Evolutionary conservation across 352 stramenopile genomes (phyloP), one percentile per base, ranked within the genome.

Genomic region (Phytophthora pluvialis): DNA sequence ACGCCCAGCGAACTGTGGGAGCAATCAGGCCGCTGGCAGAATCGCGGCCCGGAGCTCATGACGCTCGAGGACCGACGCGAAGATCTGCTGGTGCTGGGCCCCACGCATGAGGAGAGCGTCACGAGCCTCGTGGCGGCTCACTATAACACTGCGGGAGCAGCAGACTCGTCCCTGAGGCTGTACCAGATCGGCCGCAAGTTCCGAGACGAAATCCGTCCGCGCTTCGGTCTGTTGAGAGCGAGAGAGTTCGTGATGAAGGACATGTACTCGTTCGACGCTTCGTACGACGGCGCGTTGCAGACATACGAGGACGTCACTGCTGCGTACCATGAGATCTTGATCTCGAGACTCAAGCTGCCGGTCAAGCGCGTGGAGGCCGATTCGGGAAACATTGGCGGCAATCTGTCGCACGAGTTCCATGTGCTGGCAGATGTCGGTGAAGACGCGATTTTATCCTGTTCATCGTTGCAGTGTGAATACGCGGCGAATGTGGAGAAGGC

Each of bases 191-290:
- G 84, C 46, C 83, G 74, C 55, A 97, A 97, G 67, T 97, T 94
- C 61, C 84, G 90, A 35, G 90, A 97, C 63, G 90, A 97, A 64
- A 91, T 95, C 45, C 89, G 90, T 0, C 89, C 90, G 26, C 70
- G 90, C 47, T 96, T 96, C 53, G 90, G 90, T 0, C 74, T 97
- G 6, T 67, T 97, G 52, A 75, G 90, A 16, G 87, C 83, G 10
- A 72, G 89, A 25, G 90, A 97, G 69, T 97, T 97, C 47, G 47
- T 97, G 50, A 97, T 97, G 90, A 97, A 97, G 74, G 90, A 97
- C 75, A 90, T 96, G 75, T 97, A 97, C 70, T 92, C 86, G 29
- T 97, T 97, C 52, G 89, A 97, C 54, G 70, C 70, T 44, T 86
- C 70, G 60, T 88, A 83, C 36, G 78, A 81, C 0, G 62, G 64